Evolutionary conservation across 805 yeast genomes (phyloP), one percentile per base, ranked within the genome.

Genomic region (Starmerella cellae): DNA sequence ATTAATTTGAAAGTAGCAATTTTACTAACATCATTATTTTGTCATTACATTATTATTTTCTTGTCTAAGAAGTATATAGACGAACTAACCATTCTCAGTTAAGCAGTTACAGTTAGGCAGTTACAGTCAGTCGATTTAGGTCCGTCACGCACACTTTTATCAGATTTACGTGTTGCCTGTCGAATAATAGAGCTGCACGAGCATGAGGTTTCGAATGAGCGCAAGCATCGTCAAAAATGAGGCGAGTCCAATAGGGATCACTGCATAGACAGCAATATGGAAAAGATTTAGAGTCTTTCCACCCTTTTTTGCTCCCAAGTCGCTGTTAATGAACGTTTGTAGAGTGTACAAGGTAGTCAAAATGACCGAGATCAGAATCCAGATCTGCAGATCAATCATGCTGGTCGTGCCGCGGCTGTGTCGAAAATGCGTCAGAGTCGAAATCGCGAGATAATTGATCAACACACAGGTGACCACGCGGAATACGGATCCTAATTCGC

Each of bases 181-280:
- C 13, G 41, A 34, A 22, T 28, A 39, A 32, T 46, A 46, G 40
- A 83, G 59, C 44, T 94, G 70, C 39, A 84, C 67, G 21, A 85
- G 82, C 50, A 85, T 67, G 38, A 85, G 63, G 38, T 81, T 74
- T 46, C 97, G 64, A 16, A 88, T 63, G 30, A 88, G 63, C 0
- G 87, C 91, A 29, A 85, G 67, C 94, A 87, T 83, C 2, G 97
- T 85, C 20, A 87, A 62, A 55, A 91, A 88, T 53, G 95, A 82
- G 4, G 97, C 96, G 46, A 88, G 56, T 0, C 98, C 97, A 16
- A 88, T 84, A 0, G 98, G 98, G n/a, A 88, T 95, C 32, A 88
- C 98, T 2, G 97, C 96, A 64, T 83, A 88, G 2, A 88, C 96
- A 0, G 82, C 84, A 38, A 91, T 82, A 52, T 81, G 82, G 60